These are phyloP conservation scores for Paracamarosporium sp. DNA, from an alignment of 2,329 filamentous ascomycete genomes.

Conservation along the genomic window DNA sequence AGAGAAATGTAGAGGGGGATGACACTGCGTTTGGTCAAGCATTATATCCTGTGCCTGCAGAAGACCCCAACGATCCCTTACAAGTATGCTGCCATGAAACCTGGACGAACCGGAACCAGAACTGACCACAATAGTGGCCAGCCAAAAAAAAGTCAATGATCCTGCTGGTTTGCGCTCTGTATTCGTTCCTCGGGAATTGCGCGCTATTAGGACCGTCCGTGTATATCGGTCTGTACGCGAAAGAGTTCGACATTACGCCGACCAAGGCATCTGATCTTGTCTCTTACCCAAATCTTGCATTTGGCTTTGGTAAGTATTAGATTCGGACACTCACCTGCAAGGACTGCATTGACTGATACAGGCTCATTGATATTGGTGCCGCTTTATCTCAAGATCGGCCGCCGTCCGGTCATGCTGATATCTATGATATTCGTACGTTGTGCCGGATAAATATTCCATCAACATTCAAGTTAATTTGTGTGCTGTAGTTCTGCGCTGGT, in stretches of 20 bases:
- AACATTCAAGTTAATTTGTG: conserved; percentile 1
- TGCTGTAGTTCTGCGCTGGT: conserved; percentile 45
- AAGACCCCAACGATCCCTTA: conserved; percentile 67
- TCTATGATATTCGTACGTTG: conserved; percentile 47
- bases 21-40: conserved; percentile 67
- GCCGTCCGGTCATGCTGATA: conserved; percentile 52
- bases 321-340: neutral
- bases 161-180: conserved; percentile 60
- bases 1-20: conserved; percentile 57
- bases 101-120: neutral
- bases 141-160: conserved; percentile 64
- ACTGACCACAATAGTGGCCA: conserved; percentile 50
- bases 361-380: conserved; percentile 62
- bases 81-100: conserved; percentile 36
- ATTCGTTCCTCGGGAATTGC: conserved; percentile 66
- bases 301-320: conserved; percentile 57
- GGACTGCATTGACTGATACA: conserved; percentile 18
- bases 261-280: conserved; percentile 62
- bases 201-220: conserved; percentile 64
- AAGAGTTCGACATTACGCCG: conserved; percentile 59
- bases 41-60: conserved; percentile 65
- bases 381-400: conserved; percentile 61
- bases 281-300: conserved; percentile 67
- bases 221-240: conserved; percentile 63
- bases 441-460: neutral